Conservation (phyloP, 2,329 filamentous ascomycete species). For the Boeremia exigua region DNA sequence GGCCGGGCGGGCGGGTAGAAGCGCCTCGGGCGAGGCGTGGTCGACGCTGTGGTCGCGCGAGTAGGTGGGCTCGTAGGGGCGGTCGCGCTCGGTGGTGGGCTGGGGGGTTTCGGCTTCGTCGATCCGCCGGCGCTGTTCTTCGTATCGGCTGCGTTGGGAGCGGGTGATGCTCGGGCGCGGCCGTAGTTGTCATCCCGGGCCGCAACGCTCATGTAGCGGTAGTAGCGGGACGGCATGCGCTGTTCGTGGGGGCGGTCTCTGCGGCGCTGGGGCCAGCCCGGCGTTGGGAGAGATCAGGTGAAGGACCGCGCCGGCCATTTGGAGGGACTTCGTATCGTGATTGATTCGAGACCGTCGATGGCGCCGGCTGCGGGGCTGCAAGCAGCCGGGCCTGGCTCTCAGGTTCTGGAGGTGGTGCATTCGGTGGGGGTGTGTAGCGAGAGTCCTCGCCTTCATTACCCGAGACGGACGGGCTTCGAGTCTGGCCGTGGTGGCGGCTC, state of each 20-base stretch:
- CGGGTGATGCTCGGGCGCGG: slow-evolving; percentile 45
- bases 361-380: slow-evolving; percentile 29
- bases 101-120: slow-evolving; percentile 47
- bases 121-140: slow-evolving; percentile 44
- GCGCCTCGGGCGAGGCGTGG: slow-evolving; percentile 30
- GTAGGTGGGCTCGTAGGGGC: slow-evolving; percentile 28
- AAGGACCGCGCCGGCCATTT: slow-evolving; percentile 33
- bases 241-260: slow-evolving; percentile 43
- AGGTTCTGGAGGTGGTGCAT: slow-evolving; percentile 20
- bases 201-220: slow-evolving; percentile 44
- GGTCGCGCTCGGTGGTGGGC: slow-evolving; percentile 38
- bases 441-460: slow-evolving; percentile 36
- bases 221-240: slow-evolving; percentile 42
- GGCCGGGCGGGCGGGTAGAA: slow-evolving; percentile 30
- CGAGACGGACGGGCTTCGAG: slow-evolving; percentile 21
- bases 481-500: slow-evolving; percentile 21
- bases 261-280: slow-evolving; percentile 38
- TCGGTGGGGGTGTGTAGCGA: slow-evolving; percentile 39
- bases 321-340: slow-evolving; percentile 35
- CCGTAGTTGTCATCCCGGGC: slow-evolving; percentile 44
- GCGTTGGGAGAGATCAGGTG: slow-evolving; percentile 34
- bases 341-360: slow-evolving; percentile 43
- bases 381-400: slow-evolving; percentile 23
- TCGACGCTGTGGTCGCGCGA: slow-evolving; percentile 44
- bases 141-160: slow-evolving; percentile 45